Percentiles rank a stretch among this genome's conserved stretches.
These are phyloP conservation scores for Potentilla sterilis DNA, from an alignment of 306 rosid genomes.

Conservation along the genomic window DNA sequence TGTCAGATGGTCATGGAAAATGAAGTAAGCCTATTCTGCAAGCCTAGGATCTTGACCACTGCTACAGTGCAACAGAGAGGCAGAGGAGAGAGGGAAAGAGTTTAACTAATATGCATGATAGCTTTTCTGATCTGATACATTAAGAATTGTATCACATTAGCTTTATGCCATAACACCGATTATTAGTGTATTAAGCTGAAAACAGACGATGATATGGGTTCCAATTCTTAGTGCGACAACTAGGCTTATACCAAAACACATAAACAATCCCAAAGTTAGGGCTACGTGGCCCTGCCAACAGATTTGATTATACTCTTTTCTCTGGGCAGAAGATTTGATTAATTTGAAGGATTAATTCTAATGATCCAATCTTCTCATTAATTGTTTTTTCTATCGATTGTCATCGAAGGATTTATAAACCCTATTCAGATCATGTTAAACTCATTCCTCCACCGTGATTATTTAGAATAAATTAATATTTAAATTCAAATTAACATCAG, in stretches of 20 bases:
- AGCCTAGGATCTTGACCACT: not conserved
- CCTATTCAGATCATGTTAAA: no score
- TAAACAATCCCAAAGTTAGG: not conserved
- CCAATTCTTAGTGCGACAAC: constrained; percentile 5
- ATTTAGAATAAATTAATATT: no score
- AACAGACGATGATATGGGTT: constrained; percentile 4
- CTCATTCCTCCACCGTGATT: no score
- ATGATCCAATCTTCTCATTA: not conserved
- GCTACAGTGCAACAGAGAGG: constrained; percentile 1
- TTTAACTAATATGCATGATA: not conserved
- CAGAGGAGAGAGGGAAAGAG: not conserved
- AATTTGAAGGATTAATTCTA: not conserved
- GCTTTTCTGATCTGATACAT: not conserved
- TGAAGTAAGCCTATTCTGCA: constrained; percentile 12
- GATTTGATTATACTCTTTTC: not conserved
- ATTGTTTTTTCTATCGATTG: no score
- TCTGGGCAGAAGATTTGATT: not conserved
- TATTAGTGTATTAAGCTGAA: constrained; percentile 1
- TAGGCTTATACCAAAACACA: not conserved
- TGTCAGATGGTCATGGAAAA: constrained; percentile 17
- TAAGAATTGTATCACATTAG: not conserved
- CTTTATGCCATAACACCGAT: constrained; percentile 1
- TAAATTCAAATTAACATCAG: no score
- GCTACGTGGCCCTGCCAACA: not conserved
- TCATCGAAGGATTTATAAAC: no score